These are phyloP conservation scores for Thraustochytrium striatum DNA, from an alignment of 352 stramenopile genomes.

Conservation along the genomic window DNA sequence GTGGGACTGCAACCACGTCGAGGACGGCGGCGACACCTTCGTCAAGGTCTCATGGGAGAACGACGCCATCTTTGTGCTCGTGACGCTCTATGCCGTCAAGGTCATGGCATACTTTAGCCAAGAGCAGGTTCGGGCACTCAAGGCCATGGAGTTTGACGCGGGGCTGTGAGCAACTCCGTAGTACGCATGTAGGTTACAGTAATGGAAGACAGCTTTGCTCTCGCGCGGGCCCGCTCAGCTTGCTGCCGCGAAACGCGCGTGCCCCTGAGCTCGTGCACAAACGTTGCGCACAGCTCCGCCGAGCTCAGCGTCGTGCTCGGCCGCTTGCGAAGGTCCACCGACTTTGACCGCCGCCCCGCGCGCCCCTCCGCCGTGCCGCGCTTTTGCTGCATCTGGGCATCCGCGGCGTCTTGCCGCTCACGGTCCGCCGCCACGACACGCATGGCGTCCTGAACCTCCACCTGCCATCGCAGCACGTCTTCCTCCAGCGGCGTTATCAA, in stretches of 20 bases:
- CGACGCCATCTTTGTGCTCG: constrained; percentile 31
- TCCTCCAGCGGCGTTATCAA: constrained; percentile 31
- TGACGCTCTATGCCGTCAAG: constrained; percentile 38
- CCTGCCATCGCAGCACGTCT: constrained; percentile 22
- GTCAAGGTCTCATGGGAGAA: constrained; percentile 44
- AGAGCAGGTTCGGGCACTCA: constrained; percentile 38
- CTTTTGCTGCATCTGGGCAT: constrained; percentile 29
- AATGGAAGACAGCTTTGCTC: not conserved
- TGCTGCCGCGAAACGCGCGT: not conserved
- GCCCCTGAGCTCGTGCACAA: constrained; percentile 1
- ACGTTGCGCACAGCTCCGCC: no score
- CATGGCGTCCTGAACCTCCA: constrained; percentile 21
- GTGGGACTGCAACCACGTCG: constrained; percentile 46
- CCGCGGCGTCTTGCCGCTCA: constrained; percentile 30
- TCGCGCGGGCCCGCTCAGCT: no score
- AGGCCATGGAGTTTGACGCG: constrained; percentile 43
- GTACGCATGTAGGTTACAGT: not conserved
- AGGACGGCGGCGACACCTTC: constrained; percentile 40
- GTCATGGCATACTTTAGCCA: constrained; percentile 47
- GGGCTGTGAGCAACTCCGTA: not conserved
- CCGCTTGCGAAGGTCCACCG: no score
- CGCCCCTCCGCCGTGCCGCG: no score
- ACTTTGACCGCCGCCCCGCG: no score
- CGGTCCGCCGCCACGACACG: constrained; percentile 25
- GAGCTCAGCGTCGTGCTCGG: no score